A percentile compares a stretch with the other conserved stretches of the same genome.
Evolutionary conservation across 2,329 filamentous ascomycete genomes (phyloP).

Genomic region (Phoma sp.): DNA sequence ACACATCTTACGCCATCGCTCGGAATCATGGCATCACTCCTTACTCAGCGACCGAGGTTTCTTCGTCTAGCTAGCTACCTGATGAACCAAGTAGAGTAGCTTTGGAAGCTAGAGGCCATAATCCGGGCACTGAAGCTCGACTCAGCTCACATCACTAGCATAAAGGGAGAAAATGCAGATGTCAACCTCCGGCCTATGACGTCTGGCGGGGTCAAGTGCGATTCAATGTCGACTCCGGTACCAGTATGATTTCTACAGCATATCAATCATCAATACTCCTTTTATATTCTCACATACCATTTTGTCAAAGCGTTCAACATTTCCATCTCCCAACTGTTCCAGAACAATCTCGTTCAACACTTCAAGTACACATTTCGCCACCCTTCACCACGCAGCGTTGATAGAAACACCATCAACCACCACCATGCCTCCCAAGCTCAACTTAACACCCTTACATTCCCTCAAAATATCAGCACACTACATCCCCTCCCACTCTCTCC

Average conservation of each 20-base stretch:
- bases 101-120: too few relatives aligned
- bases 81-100: neutral
- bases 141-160: neutral
- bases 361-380: neutral
- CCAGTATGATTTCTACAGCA: neutral
- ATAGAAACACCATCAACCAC: neutral
- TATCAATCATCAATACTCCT: neutral
- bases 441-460: constrained; percentile 56
- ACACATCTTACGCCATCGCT: neutral
- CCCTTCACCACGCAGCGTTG: neutral
- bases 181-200: constrained; percentile 9
- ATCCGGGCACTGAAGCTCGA: neutral
- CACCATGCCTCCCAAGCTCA: constrained; percentile 25
- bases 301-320: too few relatives aligned
- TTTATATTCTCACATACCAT: too few relatives aligned
- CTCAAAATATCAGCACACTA: constrained; percentile 65
- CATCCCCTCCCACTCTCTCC: constrained; percentile 64
- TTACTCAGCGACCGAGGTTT: neutral
- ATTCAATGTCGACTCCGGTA: neutral
- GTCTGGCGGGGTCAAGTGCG: constrained; percentile 20
- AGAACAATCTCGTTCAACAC: too few relatives aligned
- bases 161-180: neutral
- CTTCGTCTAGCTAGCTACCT: neutral
- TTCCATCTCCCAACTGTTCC: too few relatives aligned
- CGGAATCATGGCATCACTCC: neutral